phyloP scores from a whole-genome alignment of 768 basidiomycete genomes.

The Cubamyces sp. region DNA sequence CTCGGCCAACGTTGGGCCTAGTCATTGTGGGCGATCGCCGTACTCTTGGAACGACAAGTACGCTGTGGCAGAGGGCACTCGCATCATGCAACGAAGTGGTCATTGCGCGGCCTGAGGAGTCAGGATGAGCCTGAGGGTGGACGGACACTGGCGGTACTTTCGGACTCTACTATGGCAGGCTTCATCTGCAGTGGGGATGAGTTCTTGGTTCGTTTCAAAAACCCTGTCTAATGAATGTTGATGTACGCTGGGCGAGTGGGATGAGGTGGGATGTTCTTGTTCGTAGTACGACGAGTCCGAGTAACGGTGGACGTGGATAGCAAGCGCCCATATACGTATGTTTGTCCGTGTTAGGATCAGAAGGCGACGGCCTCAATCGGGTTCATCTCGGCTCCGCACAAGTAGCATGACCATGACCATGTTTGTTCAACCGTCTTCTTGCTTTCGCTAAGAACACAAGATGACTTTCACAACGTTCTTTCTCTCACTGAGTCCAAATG shows the following conservation, averaged over 20 bases:
- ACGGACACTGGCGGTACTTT: no score
- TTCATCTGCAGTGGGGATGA: no score
- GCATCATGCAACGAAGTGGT: slow-evolving; percentile 37
- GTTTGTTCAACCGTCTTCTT: neutral
- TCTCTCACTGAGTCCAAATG: no score
- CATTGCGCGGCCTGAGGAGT: slow-evolving; percentile 23
- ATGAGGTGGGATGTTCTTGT: no score
- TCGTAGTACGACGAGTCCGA: no score
- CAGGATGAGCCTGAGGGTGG: neutral
- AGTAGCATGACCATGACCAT: neutral
- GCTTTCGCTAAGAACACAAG: neutral
- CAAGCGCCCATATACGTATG: no score
- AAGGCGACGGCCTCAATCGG: neutral
- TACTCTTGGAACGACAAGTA: slow-evolving; percentile 48
- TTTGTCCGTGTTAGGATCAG: neutral
- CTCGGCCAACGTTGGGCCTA: slow-evolving; percentile 58
- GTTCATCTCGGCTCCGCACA: neutral
- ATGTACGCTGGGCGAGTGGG: no score
- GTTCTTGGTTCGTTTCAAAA: no score
- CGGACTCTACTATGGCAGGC: no score
- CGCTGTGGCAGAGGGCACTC: slow-evolving; percentile 58
- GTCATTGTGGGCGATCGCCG: slow-evolving; percentile 61
- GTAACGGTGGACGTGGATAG: no score
- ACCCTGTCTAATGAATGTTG: no score
- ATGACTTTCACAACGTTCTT: neutral